Conservation (phyloP, 306 rosid species). For the Fragaria iinumae region DNA sequence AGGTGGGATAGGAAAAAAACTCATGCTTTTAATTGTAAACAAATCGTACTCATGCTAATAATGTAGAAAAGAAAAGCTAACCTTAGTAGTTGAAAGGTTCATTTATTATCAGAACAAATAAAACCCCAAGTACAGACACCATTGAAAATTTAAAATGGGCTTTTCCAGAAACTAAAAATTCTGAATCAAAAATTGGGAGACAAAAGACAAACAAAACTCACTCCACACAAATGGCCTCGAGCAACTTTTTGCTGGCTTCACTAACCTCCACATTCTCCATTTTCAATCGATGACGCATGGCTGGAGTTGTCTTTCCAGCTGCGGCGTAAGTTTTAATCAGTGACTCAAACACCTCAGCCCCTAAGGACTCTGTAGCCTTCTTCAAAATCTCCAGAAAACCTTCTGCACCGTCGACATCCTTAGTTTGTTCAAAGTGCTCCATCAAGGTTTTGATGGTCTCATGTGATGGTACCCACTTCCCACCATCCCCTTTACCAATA, state of each 20-base stretch:
- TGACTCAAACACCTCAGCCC: constrained; percentile 64
- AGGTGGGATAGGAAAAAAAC: not conserved
- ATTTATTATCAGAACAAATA: not conserved
- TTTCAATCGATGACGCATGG: constrained; percentile 58
- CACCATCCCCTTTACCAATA: constrained; percentile 61
- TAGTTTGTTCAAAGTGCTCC: constrained; percentile 68
- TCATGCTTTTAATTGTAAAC: not conserved
- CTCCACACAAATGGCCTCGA: constrained; percentile 56
- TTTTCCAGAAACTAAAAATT: constrained; percentile 24
- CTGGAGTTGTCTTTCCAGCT: constrained; percentile 62
- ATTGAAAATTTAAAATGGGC: not conserved
- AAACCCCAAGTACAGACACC: not conserved
- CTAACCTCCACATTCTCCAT: constrained; percentile 82
- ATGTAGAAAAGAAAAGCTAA: not conserved
- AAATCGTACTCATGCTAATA: not conserved
- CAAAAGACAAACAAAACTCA: constrained; percentile 34
- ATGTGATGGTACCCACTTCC: constrained; percentile 63
- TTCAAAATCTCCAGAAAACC: constrained; percentile 63
- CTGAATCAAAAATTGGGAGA: constrained; percentile 19
- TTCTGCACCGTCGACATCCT: constrained; percentile 87
- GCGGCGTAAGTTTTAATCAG: constrained; percentile 74
- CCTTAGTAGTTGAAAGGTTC: not conserved
- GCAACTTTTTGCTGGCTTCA: constrained; percentile 60
- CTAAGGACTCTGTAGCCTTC: constrained; percentile 49
- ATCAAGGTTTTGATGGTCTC: constrained; percentile 44